A percentile compares a stretch with the other conserved stretches of the same genome.
Conservation (phyloP, 2,329 filamentous ascomycete genomes). For the Penicillium sp. region DNA sequence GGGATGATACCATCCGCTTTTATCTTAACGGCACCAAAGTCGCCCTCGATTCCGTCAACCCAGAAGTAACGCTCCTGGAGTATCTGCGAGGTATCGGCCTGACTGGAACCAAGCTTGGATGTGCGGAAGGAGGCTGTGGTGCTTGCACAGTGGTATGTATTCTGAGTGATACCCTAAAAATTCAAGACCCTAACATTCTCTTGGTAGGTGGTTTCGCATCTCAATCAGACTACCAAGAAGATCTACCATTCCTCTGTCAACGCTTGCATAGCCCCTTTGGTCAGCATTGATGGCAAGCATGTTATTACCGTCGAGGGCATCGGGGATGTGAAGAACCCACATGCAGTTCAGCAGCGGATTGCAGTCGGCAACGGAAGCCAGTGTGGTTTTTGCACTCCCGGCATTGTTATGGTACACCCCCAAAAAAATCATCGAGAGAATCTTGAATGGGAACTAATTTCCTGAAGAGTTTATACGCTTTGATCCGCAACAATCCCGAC, state of each 20-base stretch:
- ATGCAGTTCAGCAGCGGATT: slow-evolving; percentile 85
- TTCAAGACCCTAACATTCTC: background rate
- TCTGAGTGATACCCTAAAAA: background rate
- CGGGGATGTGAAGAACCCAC: slow-evolving; percentile 77
- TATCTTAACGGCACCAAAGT: slow-evolving; percentile 93
- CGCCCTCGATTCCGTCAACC: slow-evolving; percentile 77
- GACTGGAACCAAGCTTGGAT: slow-evolving; percentile 94
- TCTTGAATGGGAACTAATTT: slow-evolving; percentile 1
- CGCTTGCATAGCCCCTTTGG: slow-evolving; percentile 86
- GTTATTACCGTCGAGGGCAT: slow-evolving; percentile 97
- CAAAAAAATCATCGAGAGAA: no score
- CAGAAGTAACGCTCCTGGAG: slow-evolving; percentile 85
- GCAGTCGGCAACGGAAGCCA: slow-evolving; percentile 89
- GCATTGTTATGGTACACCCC: slow-evolving; percentile 75
- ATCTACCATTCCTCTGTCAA: slow-evolving; percentile 97
- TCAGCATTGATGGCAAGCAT: slow-evolving; percentile 94
- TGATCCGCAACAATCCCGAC: slow-evolving; percentile 74
- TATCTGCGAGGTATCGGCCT: slow-evolving; percentile 89
- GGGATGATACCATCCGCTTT: slow-evolving; percentile 84
- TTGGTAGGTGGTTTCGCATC: slow-evolving; percentile 70
- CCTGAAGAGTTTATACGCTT: slow-evolving; percentile 73
- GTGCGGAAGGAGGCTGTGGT: slow-evolving; percentile 92
- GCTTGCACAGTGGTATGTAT: slow-evolving; percentile 75
- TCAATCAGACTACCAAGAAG: slow-evolving; percentile 83
- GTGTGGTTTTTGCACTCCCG: slow-evolving; percentile 92